These are phyloP conservation scores for Colletotrichum incanum DNA, from an alignment of 2,329 filamentous ascomycete genomes.

Conservation along the genomic window DNA sequence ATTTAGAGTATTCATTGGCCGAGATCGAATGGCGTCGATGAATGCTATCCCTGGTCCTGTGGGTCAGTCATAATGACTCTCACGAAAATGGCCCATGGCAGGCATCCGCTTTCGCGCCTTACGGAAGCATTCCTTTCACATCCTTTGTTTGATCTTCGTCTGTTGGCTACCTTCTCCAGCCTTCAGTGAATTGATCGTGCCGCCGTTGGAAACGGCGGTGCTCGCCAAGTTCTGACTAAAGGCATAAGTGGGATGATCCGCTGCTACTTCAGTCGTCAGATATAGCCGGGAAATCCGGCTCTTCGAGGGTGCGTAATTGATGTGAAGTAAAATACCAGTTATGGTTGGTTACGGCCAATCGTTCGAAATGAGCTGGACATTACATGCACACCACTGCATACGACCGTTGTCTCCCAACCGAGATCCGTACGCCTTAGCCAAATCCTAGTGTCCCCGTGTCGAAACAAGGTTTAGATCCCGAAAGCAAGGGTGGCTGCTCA, in stretches of 20 bases:
- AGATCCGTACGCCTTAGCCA: not conserved
- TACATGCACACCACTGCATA: conserved; percentile 39
- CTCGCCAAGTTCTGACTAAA: not conserved
- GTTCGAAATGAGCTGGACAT: not conserved
- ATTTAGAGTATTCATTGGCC: not conserved
- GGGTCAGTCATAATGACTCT: not conserved
- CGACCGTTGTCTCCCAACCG: not conserved
- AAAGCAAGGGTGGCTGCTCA: not conserved
- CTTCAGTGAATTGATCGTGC: not conserved
- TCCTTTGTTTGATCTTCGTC: not conserved
- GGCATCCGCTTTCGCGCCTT: not conserved
- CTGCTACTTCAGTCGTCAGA: not conserved
- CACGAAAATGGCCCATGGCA: not conserved
- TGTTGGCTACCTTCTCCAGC: not conserved
- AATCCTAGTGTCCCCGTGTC: not conserved
- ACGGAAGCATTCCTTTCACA: not conserved
- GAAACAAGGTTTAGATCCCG: not conserved
- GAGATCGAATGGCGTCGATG: not conserved
- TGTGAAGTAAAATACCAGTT: not conserved
- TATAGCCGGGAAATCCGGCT: not conserved
- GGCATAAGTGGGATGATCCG: not conserved
- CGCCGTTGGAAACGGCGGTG: not conserved
- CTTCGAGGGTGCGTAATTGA: not conserved
- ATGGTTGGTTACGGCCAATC: not conserved
- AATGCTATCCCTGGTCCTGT: no score